These are phyloP conservation scores for Keithomyces neogunnii DNA, from an alignment of 2,329 filamentous ascomycete species.

Conservation along the genomic window DNA sequence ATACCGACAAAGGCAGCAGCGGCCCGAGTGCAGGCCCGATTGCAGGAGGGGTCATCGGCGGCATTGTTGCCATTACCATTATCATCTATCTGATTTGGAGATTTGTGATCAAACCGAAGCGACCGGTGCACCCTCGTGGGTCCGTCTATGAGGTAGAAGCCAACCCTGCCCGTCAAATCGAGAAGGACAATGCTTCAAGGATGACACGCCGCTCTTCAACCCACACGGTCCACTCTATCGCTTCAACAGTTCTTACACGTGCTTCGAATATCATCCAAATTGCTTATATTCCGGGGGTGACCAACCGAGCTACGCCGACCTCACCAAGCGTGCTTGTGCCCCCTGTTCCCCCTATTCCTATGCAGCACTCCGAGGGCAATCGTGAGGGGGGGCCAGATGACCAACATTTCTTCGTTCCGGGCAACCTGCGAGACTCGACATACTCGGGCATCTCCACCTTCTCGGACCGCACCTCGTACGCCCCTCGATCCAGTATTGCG, in stretches of 20 bases:
- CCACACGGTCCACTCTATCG: conserved; percentile 83
- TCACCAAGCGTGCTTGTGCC: conserved; percentile 75
- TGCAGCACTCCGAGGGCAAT: conserved; percentile 41
- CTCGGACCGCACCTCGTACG: conserved; percentile 54
- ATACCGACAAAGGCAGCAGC: conserved; percentile 18
- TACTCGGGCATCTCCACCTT: conserved; percentile 69
- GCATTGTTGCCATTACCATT: conserved; percentile 65
- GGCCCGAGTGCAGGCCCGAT: conserved; percentile 74
- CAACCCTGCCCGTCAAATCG: conserved; percentile 30
- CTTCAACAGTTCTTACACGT: conserved; percentile 87
- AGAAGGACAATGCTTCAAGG: conserved; percentile 36
- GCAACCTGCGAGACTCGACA: conserved; percentile 82
- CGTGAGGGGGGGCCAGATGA: conserved; percentile 54
- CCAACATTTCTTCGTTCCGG: conserved; percentile 88
- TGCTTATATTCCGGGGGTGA: conserved; percentile 95
- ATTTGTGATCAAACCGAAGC: conserved; percentile 75
- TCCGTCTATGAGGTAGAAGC: conserved; percentile 50
- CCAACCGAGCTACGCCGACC: conserved; percentile 79
- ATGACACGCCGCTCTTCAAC: conserved; percentile 61
- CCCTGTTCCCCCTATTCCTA: conserved; percentile 89
- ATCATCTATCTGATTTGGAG: conserved; percentile 77
- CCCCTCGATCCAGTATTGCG: conserved; percentile 66
- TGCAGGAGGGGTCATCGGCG: conserved; percentile 83
- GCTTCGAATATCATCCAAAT: conserved; percentile 99
- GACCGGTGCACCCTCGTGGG: conserved; percentile 45